These are phyloP conservation scores for Microdochium trichocladiopsis DNA, from an alignment of 2,329 filamentous ascomycete species.

Conservation along the genomic window DNA sequence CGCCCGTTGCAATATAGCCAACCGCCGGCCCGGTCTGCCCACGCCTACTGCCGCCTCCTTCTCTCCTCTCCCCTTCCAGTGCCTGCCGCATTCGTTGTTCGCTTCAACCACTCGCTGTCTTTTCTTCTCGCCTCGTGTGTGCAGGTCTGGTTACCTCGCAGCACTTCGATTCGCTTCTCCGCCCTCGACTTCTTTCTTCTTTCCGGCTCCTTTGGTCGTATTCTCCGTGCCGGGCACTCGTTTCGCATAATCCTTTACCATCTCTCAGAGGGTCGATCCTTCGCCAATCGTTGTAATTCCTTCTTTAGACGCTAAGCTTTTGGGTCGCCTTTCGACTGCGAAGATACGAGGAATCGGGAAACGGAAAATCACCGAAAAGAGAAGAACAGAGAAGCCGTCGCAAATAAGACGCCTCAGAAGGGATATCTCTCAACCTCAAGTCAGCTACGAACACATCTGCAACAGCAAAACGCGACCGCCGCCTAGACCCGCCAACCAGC, in stretches of 20 bases:
- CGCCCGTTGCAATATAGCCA: neutral
- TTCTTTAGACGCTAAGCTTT: slow-evolving; percentile 8
- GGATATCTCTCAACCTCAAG: too few species aligned
- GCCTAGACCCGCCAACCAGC: too few species aligned
- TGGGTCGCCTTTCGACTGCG: neutral
- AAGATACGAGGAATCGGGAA: neutral
- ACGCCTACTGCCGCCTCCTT: slow-evolving; percentile 19
- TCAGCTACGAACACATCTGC: too few species aligned
- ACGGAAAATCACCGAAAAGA: slow-evolving; percentile 1
- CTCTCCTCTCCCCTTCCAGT: slow-evolving; percentile 15
- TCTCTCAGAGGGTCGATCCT: slow-evolving; percentile 6
- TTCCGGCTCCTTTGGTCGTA: slow-evolving; percentile 10
- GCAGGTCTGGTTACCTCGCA: slow-evolving; percentile 48
- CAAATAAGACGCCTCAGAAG: too few species aligned
- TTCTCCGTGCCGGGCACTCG: slow-evolving; percentile 1
- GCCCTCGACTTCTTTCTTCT: slow-evolving; percentile 12
- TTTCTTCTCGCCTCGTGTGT: slow-evolving; percentile 23
- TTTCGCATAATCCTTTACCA: neutral
- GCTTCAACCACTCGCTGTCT: slow-evolving; percentile 32
- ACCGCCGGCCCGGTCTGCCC: slow-evolving; percentile 10
- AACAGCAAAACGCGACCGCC: too few species aligned
- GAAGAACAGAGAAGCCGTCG: slow-evolving; percentile 3
- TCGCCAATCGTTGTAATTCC: slow-evolving; percentile 8
- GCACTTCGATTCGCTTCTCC: slow-evolving; percentile 16
- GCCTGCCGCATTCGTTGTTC: slow-evolving; percentile 38